Conservation (phyloP, 257 asterid species). For the Solanum rostratum region DNA sequence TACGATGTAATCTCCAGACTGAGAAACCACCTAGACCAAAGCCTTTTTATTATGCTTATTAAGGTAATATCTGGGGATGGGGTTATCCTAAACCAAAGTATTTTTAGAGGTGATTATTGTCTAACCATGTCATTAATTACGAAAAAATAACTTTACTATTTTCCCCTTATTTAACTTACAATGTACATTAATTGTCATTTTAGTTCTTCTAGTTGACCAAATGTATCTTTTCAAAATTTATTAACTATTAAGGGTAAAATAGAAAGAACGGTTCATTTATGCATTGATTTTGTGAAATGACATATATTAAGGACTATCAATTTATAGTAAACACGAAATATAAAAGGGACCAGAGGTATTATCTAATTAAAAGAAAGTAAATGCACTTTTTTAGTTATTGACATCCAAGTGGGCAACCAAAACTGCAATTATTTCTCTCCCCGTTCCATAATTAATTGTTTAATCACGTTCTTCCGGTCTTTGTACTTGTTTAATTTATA, state of each 20-base stretch:
- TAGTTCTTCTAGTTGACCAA: too few species aligned
- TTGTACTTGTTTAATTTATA: not conserved
- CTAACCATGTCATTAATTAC: not conserved
- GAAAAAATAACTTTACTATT: too few species aligned
- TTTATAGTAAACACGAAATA: too few species aligned
- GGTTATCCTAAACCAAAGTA: not conserved
- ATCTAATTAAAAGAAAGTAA: not conserved
- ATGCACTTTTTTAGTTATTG: not conserved
- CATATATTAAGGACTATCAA: too few species aligned
- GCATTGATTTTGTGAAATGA: too few species aligned
- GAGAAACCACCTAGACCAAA: not conserved
- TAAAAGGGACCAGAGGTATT: too few species aligned
- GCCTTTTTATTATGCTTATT: not conserved
- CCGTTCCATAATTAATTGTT: not conserved
- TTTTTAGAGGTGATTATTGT: not conserved
- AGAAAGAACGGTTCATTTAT: too few species aligned
- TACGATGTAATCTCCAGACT: not conserved
- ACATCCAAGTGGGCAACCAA: not conserved
- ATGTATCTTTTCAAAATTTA: too few species aligned
- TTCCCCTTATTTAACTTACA: too few species aligned
- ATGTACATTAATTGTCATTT: too few species aligned
- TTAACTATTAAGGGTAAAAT: too few species aligned
- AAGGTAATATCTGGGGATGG: not conserved
- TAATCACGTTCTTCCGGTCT: not conserved
- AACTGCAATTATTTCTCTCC: not conserved